phyloP scores from a whole-genome alignment of 495 filamentous ascomycete genomes.

The Neurospora hispaniola region DNA sequence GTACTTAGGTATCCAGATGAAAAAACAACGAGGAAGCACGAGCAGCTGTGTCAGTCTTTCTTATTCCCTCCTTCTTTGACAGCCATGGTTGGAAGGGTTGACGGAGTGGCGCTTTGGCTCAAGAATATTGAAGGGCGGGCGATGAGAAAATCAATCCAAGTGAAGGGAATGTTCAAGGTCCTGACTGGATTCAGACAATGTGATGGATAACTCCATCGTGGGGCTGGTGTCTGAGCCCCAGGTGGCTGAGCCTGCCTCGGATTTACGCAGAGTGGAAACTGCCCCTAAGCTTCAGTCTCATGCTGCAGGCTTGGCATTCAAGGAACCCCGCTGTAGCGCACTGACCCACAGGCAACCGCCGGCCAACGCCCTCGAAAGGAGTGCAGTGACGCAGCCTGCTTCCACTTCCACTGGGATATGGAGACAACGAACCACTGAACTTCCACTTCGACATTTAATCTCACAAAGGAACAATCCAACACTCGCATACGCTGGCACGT shows the following conservation, averaged over 20 bases:
- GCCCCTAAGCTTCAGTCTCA: neutral
- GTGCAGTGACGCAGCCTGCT: slow-evolving; percentile 8
- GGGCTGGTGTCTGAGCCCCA: neutral
- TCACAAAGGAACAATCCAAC: neutral
- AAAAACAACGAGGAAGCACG: neutral
- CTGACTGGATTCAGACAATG: too few relatives aligned
- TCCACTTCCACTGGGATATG: neutral
- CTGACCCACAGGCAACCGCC: neutral
- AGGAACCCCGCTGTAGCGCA: neutral
- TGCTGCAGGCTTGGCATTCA: neutral
- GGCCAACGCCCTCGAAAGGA: neutral
- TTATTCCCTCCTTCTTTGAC: neutral
- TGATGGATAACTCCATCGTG: neutral
- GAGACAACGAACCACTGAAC: neutral
- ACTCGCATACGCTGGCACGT: neutral
- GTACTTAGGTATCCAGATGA: neutral
- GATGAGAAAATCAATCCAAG: neutral
- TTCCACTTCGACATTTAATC: too few relatives aligned
- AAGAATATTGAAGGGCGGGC: neutral
- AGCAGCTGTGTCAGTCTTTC: neutral
- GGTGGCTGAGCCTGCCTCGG: neutral
- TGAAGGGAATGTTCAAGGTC: neutral
- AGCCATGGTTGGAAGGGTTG: neutral
- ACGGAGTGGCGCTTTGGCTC: neutral
- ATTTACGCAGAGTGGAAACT: neutral